Percentiles rank a stretch among this genome's conserved stretches.
Conservation (phyloP, 2,329 filamentous ascomycete species). For the Pyrenophora graminea region DNA sequence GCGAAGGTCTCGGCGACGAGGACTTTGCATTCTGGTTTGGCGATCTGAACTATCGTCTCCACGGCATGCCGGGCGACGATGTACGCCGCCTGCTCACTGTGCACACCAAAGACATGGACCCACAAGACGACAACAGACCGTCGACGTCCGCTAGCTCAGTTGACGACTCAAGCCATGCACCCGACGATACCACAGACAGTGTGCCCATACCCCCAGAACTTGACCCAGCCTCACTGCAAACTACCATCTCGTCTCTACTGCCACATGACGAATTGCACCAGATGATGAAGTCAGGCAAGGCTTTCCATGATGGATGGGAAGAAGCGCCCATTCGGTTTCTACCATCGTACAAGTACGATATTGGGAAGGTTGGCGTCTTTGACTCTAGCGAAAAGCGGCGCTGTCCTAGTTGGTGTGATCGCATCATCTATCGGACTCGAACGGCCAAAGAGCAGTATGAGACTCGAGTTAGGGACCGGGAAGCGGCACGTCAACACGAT, state of each 20-base stretch:
- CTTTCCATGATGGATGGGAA: constrained; percentile 88
- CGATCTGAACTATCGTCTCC: constrained; percentile 91
- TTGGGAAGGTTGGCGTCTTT: constrained; percentile 89
- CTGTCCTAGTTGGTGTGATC: constrained; percentile 95
- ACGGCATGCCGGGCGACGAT: constrained; percentile 86
- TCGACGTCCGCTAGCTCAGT: constrained; percentile 30
- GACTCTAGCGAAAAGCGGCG: constrained; percentile 94
- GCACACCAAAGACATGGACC: constrained; percentile 73
- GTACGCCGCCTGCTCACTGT: constrained; percentile 82
- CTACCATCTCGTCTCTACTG: constrained; percentile 82
- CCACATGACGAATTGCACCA: constrained; percentile 85
- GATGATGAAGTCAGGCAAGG: constrained; percentile 74
- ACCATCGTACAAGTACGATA: constrained; percentile 96
- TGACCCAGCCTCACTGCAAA: constrained; percentile 85
- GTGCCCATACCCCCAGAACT: constrained; percentile 55
- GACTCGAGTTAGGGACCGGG: constrained; percentile 64
- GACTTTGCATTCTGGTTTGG: constrained; percentile 97
- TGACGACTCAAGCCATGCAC: constrained; percentile 21
- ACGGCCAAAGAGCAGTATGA: constrained; percentile 71
- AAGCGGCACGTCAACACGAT: constrained; percentile 71
- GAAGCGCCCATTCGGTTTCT: constrained; percentile 88
- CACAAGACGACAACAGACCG: constrained; percentile 10
- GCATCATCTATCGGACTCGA: constrained; percentile 82
- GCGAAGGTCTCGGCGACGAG: constrained; percentile 80
- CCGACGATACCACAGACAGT: constrained; percentile 20